These are phyloP conservation scores for Vigna unguiculata DNA, from an alignment of 306 rosid species.

Conservation along the genomic window DNA sequence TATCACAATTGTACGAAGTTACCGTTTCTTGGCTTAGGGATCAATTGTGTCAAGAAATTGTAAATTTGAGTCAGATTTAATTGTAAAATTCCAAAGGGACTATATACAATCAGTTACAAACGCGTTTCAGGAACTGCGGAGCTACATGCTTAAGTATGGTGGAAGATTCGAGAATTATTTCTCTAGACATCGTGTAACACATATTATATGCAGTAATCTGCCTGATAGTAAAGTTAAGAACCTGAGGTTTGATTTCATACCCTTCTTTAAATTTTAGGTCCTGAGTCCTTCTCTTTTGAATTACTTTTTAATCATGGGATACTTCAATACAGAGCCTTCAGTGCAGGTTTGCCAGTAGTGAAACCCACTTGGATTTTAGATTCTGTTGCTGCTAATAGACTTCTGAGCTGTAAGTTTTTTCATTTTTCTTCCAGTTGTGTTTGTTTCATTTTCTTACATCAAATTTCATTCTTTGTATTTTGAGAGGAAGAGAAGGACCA, in stretches of 20 bases:
- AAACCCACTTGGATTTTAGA: slow-evolving; percentile 93
- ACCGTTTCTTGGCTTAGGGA: slow-evolving; percentile 3
- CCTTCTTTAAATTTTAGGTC: slow-evolving; percentile 20
- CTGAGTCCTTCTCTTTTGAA: neutral
- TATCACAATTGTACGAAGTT: neutral
- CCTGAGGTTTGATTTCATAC: slow-evolving; percentile 61
- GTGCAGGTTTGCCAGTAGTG: slow-evolving; percentile 89
- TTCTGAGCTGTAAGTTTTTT: slow-evolving; percentile 77
- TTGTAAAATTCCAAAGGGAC: slow-evolving; percentile 1
- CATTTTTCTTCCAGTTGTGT: slow-evolving; percentile 20
- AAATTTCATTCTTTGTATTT: neutral
- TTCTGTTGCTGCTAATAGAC: slow-evolving; percentile 79
- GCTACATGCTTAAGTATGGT: slow-evolving; percentile 81
- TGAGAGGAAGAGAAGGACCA: slow-evolving; percentile 19
- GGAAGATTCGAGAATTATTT: slow-evolving; percentile 91
- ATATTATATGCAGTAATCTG: slow-evolving; percentile 91
- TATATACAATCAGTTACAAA: slow-evolving; percentile 8
- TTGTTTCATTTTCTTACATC: slow-evolving; percentile 21
- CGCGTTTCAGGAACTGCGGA: slow-evolving; percentile 77
- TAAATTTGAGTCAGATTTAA: neutral
- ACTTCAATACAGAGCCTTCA: slow-evolving; percentile 73
- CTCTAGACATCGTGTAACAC: slow-evolving; percentile 79
- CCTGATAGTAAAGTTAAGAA: slow-evolving; percentile 79
- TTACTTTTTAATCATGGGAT: slow-evolving; percentile 31
- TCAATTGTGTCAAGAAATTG: neutral